Evolutionary conservation across 1,139 yeast species (phyloP).

Genomic region (Scheffersomyces parashehatae): DNA sequence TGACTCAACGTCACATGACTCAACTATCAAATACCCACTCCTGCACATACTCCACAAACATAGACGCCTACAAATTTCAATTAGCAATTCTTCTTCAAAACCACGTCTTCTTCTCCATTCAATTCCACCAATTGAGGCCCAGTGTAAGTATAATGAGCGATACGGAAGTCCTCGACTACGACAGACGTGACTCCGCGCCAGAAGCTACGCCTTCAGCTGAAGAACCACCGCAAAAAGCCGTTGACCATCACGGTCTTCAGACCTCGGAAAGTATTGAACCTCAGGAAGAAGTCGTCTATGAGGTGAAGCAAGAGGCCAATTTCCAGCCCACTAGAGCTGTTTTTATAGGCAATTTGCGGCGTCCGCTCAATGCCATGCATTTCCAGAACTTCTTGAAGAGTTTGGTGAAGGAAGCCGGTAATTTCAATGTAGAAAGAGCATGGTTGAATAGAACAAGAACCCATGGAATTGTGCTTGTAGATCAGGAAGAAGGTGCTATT

Average conservation of each 20-base stretch:
- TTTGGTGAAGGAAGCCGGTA: conserved; percentile 25
- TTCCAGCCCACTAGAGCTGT: conserved; percentile 44
- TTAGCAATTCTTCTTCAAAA: too few relatives aligned
- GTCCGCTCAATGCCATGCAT: conserved; percentile 37
- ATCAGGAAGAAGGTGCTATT: conserved; percentile 40
- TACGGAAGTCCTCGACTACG: conserved; percentile 17
- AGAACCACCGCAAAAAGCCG: conserved; percentile 4
- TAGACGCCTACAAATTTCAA: too few relatives aligned
- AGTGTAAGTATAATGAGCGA: conserved; percentile 16
- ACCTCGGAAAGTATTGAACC: conserved; percentile 19
- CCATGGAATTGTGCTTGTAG: conserved; percentile 44
- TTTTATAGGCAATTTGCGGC: conserved; percentile 43
- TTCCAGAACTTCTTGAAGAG: conserved; percentile 36
- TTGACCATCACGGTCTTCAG: conserved; percentile 29
- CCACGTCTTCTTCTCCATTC: too few relatives aligned
- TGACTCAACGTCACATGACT: not conserved
- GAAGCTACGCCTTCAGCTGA: not conserved
- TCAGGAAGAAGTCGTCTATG: conserved; percentile 35
- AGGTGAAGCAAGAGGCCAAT: conserved; percentile 26
- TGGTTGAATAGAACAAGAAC: conserved; percentile 45
- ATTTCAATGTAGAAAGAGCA: conserved; percentile 37
- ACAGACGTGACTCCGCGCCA: conserved; percentile 4
- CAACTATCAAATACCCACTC: not conserved
- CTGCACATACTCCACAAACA: too few relatives aligned
- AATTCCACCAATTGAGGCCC: not conserved